Conservation (phyloP, 1,139 yeast genomes). For the Candida glucosophila region DNA sequence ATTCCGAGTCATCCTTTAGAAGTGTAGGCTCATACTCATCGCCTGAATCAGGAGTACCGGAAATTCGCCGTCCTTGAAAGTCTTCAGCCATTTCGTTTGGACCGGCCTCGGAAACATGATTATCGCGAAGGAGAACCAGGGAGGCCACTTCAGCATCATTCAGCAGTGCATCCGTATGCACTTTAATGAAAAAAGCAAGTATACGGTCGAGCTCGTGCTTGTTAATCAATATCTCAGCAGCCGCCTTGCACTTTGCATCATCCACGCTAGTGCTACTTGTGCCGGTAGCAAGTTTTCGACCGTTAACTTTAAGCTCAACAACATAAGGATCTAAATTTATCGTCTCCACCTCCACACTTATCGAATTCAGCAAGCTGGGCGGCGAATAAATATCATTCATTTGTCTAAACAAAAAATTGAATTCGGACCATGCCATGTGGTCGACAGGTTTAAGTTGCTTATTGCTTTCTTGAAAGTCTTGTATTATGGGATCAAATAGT, state of each 20-base stretch:
- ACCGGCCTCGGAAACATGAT: background rate
- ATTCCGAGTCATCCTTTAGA: background rate
- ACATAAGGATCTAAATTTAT: constrained; percentile 25
- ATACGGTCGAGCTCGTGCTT: constrained; percentile 7
- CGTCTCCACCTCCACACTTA: constrained; percentile 14
- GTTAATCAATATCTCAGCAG: constrained; percentile 8
- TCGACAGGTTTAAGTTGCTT: constrained; percentile 5
- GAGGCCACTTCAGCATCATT: too few relatives aligned
- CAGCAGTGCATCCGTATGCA: too few relatives aligned
- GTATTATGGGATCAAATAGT: constrained; percentile 22
- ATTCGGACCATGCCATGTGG: constrained; percentile 14
- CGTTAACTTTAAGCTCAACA: constrained; percentile 18
- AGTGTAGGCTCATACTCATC: too few relatives aligned
- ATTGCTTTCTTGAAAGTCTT: constrained; percentile 7
- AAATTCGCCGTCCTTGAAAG: too few relatives aligned
- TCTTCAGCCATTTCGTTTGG: constrained; percentile 1
- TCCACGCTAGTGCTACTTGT: constrained; percentile 19
- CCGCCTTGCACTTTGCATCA: constrained; percentile 27
- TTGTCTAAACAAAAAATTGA: constrained; percentile 22
- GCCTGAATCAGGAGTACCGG: too few relatives aligned
- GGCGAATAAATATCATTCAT: constrained; percentile 12
- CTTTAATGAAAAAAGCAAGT: constrained; percentile 3
- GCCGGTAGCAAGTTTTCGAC: constrained; percentile 19
- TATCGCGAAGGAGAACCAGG: too few relatives aligned
- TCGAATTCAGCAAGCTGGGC: constrained; percentile 8